phyloP scores from a whole-genome alignment of 2,329 filamentous ascomycete species.

The Ustulina deusta region DNA sequence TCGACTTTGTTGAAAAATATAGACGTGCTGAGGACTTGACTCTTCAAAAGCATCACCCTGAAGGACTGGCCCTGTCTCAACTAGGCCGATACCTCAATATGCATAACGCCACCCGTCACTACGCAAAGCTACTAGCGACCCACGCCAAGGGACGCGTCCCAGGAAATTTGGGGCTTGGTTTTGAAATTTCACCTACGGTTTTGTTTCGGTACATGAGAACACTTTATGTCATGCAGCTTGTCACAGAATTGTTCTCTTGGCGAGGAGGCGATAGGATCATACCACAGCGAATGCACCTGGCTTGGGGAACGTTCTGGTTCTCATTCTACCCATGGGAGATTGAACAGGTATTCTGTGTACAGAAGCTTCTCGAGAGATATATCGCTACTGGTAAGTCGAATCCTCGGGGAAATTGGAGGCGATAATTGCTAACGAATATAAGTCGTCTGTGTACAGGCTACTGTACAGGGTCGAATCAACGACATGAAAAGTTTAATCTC shows the following conservation, averaged over 20 bases:
- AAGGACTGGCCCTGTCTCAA: neutral
- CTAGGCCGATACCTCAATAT: neutral
- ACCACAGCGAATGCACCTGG: neutral
- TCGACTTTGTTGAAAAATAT: neutral
- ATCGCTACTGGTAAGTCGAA: neutral
- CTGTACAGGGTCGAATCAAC: neutral
- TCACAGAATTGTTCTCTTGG: slow-evolving; percentile 9
- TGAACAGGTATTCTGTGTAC: slow-evolving; percentile 21
- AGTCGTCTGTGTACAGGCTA: too few species aligned
- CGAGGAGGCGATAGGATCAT: neutral
- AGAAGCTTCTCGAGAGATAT: slow-evolving; percentile 1
- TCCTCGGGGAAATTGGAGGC: too few species aligned
- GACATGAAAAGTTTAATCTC: neutral
- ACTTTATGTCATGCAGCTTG: slow-evolving; percentile 24
- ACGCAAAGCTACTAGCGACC: neutral
- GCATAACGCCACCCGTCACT: neutral
- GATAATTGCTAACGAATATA: slow-evolving; percentile 5
- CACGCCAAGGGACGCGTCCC: neutral
- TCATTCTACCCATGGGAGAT: slow-evolving; percentile 23
- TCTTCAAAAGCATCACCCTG: neutral
- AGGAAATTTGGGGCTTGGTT: neutral
- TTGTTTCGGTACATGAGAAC: slow-evolving; percentile 19
- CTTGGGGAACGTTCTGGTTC: slow-evolving; percentile 27
- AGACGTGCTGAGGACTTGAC: neutral
- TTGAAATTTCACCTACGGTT: neutral